Evolutionary conservation across 2,329 filamentous ascomycete genomes (phyloP), one percentile per base, ranked within the genome.

Genomic region (Neopestalotiopsis sp.): DNA sequence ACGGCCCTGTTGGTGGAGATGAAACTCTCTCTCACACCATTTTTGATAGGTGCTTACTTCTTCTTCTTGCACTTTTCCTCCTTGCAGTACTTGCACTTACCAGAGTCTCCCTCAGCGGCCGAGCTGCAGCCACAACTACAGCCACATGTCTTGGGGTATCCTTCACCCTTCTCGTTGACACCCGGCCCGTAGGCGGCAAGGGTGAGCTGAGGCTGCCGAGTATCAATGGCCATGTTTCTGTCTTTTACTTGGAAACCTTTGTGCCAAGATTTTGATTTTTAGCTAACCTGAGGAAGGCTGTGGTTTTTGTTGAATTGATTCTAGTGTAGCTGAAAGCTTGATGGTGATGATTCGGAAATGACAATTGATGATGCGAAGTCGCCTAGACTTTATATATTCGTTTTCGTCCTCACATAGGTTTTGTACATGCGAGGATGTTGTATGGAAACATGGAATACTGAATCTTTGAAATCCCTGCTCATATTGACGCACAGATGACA

Each of bases 1-100:
- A 28, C 24, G 24, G 24, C 24, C 24, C 24, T 24, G 24, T 24
- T 38, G 34, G 34, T 10, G 34, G 34, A 38, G 34, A 7, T 38
- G 34, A 10, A 38, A 7, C 6, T 38, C 34, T 10, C 34, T 38
- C 6, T 38, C 10, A 20, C 6, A 53, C 17, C 45, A 17, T 10
- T 53, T 53, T 5, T 20, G 17, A 28, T 28, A 28, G 3, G n/a
- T n/a, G 30, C 57, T 59, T 59, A 59, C 7, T 20, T 20, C 57
- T 59, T 59, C 64, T 56, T 57, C 34, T 67, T 45, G 65, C 65
- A 67, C 32, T 61, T 61, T 32, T 40, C 38, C 10, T 61, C 56
- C 14, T 34, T 30, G 57, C 57, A 67, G 38, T 10, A 59, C 34
- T 61, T 61, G 40, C 65, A 61, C 17, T 38, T 61, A 32, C 53